Percentiles rank a stretch among this genome's conserved stretches.
Conservation (phyloP, 2,329 filamentous ascomycete genomes). For the Cladosporium colombiae region DNA sequence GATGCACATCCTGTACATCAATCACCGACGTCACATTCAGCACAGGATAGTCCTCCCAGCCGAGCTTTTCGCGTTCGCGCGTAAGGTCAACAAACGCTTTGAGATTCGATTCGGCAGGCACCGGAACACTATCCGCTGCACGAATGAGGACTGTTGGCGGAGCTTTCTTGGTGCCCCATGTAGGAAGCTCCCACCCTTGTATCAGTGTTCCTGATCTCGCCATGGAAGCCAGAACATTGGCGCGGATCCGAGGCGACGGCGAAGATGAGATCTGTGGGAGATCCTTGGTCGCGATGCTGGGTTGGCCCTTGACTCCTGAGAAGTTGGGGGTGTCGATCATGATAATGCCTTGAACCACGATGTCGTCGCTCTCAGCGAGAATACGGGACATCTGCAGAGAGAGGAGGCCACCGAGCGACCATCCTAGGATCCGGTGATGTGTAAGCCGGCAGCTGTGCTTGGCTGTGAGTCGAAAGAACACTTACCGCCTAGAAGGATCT, state of each 20-base stretch:
- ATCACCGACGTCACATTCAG: background rate
- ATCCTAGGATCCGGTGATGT: background rate
- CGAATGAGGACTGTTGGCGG: background rate
- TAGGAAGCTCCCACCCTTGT: background rate
- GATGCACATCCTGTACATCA: background rate
- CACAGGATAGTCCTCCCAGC: background rate
- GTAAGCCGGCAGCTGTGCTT: background rate
- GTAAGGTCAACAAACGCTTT: background rate
- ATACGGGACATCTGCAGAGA: background rate
- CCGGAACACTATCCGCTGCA: background rate
- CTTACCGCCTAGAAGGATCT: background rate
- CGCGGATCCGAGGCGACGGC: background rate
- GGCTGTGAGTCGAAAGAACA: background rate
- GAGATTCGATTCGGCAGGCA: background rate
- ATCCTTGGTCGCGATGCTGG: background rate
- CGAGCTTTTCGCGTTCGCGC: background rate
- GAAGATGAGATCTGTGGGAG: background rate
- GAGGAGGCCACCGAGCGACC: background rate
- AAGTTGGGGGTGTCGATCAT: constrained; percentile 3
- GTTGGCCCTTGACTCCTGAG: background rate
- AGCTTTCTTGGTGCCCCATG: background rate
- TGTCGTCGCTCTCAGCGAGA: background rate
- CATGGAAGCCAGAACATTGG: background rate
- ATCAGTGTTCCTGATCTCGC: background rate
- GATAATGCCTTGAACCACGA: background rate